Evolutionary conservation across 768 basidiomycete genomes (phyloP).

Genomic region (Lanmaoa rubissima): DNA sequence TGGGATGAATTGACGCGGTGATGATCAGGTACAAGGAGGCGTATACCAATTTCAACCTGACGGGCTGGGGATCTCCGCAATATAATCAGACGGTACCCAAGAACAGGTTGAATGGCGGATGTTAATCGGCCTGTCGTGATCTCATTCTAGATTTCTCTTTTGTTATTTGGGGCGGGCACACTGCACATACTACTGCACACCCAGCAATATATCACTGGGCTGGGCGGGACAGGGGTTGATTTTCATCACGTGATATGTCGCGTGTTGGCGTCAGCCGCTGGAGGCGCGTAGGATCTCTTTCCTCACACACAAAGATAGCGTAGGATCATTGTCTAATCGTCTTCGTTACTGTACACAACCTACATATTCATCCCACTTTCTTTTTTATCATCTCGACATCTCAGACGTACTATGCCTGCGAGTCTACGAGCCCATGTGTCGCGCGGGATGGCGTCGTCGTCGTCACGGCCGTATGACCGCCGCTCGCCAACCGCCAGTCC

Average conservation of each 20-base stretch:
- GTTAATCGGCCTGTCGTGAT: slow-evolving; percentile 15
- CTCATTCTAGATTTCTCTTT: slow-evolving; percentile 2
- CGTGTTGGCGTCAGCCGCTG: slow-evolving; percentile 30
- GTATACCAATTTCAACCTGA: slow-evolving; percentile 45
- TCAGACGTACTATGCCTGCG: slow-evolving; percentile 21
- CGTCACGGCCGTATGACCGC: slow-evolving; percentile 25
- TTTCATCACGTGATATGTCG: slow-evolving; percentile 30
- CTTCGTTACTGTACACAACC: slow-evolving; percentile 21
- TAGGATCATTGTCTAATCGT: slow-evolving; percentile 19
- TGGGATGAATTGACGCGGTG: not conserved
- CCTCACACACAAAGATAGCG: slow-evolving; percentile 4
- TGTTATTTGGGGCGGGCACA: not conserved
- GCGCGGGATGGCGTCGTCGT: slow-evolving; percentile 1
- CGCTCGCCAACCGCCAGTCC: slow-evolving; percentile 13
- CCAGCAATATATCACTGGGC: not conserved
- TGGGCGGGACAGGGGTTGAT: slow-evolving; percentile 18
- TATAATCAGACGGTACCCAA: slow-evolving; percentile 59
- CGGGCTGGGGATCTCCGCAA: slow-evolving; percentile 39
- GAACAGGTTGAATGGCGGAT: slow-evolving; percentile 42
- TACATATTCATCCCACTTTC: slow-evolving; percentile 21
- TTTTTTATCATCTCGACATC: not conserved
- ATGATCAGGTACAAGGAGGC: slow-evolving; percentile 39
- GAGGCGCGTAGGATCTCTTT: slow-evolving; percentile 8
- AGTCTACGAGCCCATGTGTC: slow-evolving; percentile 10
- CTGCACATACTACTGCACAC: not conserved